Conservation (phyloP, 805 yeast genomes). For the Starmerella floris region DNA sequence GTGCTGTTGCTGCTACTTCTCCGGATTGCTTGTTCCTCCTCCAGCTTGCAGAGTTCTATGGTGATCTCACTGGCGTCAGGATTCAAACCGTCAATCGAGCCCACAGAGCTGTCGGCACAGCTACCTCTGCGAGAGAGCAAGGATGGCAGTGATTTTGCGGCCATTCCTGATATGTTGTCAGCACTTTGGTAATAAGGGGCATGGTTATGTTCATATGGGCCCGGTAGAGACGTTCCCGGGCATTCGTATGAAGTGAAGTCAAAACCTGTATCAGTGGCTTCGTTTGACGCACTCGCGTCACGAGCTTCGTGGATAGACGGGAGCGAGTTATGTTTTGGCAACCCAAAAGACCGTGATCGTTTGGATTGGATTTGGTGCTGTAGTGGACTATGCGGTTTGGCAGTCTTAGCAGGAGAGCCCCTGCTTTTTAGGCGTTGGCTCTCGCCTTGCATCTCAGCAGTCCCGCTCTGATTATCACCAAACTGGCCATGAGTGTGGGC, state of each 20-base stretch:
- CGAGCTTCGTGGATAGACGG: constrained; percentile 7
- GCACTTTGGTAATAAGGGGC: background rate
- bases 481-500: background rate
- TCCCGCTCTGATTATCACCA: background rate
- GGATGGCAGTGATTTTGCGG: constrained; percentile 1
- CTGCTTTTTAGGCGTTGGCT: too few relatives aligned
- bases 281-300: background rate
- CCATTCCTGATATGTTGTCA: background rate
- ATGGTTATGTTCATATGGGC: background rate
- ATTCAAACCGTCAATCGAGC: constrained; percentile 24
- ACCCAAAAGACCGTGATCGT: background rate
- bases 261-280: background rate
- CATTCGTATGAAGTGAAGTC: background rate
- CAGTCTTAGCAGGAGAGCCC: background rate
- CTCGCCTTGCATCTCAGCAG: background rate
- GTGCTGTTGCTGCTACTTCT: background rate
- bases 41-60: constrained; percentile 18
- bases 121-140: constrained; percentile 6
- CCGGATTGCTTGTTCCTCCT: constrained; percentile 6
- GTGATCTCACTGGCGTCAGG: constrained; percentile 29
- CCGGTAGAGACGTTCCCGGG: too few relatives aligned
- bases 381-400: too few relatives aligned
- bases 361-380: background rate
- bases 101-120: background rate
- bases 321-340: constrained; percentile 2